Conservation (phyloP, 2,329 filamentous ascomycete genomes). For the Parastagonospora nodorum region DNA sequence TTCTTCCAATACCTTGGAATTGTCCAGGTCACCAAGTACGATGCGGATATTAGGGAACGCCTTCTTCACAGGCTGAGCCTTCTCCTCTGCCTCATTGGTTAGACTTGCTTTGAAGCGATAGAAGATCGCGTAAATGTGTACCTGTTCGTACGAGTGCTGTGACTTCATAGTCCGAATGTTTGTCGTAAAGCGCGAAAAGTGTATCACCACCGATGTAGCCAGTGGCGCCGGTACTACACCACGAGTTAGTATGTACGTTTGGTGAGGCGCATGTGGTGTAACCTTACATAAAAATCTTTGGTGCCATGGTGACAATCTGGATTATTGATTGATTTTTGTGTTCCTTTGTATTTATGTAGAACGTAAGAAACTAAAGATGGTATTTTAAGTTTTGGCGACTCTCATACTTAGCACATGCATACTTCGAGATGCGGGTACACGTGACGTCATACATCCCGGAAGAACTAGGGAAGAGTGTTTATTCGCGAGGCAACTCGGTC, state of each 20-base stretch:
- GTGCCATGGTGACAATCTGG: slow-evolving; percentile 17
- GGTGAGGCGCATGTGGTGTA: neutral
- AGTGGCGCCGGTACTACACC: slow-evolving; percentile 32
- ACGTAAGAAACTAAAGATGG: neutral
- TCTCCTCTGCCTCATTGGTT: slow-evolving; percentile 39
- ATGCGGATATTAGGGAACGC: slow-evolving; percentile 53
- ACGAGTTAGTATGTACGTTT: neutral
- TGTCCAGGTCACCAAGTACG: slow-evolving; percentile 57
- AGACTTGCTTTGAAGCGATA: too few species aligned
- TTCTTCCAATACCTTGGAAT: slow-evolving; percentile 50
- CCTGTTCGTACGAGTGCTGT: slow-evolving; percentile 50
- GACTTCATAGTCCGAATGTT: slow-evolving; percentile 54
- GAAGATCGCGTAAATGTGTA: neutral
- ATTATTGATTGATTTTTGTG: neutral
- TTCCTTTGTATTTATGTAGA: neutral
- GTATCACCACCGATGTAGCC: slow-evolving; percentile 48
- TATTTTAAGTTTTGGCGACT: neutral
- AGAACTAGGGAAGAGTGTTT: slow-evolving; percentile 1
- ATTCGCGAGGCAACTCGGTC: neutral
- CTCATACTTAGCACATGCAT: neutral
- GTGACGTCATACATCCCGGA: slow-evolving; percentile 1
- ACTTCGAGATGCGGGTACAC: neutral
- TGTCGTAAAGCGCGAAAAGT: slow-evolving; percentile 49
- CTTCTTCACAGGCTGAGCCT: slow-evolving; percentile 49
- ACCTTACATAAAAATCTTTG: slow-evolving; percentile 30